A percentile compares a stretch with the other conserved stretches of the same genome.
Conservation (phyloP, 148 eudicot species). For the Polygonum maritimum region DNA sequence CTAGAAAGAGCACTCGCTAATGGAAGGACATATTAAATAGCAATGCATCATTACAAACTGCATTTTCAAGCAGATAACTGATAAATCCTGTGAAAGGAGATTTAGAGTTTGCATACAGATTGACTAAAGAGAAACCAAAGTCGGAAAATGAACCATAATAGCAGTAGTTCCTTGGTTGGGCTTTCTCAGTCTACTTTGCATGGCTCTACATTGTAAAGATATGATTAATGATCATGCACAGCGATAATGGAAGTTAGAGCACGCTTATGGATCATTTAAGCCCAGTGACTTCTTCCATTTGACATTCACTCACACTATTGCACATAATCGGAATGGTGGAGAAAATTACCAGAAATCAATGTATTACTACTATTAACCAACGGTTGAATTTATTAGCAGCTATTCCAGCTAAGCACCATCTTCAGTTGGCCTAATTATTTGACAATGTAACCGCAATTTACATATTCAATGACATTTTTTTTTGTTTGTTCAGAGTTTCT, state of each 20-base stretch:
- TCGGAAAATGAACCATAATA: neutral
- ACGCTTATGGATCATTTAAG: neutral
- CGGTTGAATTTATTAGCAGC: neutral
- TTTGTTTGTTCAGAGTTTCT: neutral
- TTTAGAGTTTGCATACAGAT: neutral
- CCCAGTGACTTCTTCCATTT: neutral
- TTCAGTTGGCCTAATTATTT: neutral
- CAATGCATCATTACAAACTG: neutral
- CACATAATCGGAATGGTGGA: neutral
- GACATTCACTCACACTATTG: neutral
- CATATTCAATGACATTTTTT: neutral
- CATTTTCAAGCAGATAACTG: neutral
- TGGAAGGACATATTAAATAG: neutral
- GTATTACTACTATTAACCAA: neutral
- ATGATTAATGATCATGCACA: neutral
- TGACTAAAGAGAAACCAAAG: neutral
- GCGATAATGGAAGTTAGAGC: neutral
- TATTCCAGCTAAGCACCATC: slow-evolving; percentile 1
- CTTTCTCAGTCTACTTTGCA: neutral
- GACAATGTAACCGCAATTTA: neutral
- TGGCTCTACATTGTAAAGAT: neutral
- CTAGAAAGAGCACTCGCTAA: neutral
- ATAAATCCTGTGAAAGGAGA: neutral
- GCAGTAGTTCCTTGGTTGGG: neutral
- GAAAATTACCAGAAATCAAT: neutral